These are phyloP conservation scores for Daldinia caldariorum DNA, from an alignment of 495 filamentous ascomycete species.

Conservation along the genomic window DNA sequence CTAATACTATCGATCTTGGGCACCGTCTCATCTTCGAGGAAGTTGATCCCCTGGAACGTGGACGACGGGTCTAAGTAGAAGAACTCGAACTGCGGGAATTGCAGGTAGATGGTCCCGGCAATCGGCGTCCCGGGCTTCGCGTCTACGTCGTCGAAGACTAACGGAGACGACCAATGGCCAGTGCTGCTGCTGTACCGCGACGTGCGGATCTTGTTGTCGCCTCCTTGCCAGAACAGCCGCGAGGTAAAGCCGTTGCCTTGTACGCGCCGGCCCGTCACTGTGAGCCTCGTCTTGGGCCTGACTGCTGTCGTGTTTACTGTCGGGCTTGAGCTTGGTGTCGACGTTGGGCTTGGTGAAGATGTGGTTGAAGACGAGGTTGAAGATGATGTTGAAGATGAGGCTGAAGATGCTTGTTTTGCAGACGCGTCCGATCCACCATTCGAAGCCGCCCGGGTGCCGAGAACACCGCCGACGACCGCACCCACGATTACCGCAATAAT, in stretches of 20 bases:
- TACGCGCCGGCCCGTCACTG: constrained; percentile 29
- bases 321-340: neutral
- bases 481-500: constrained; percentile 16
- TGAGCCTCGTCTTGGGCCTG: constrained; percentile 20
- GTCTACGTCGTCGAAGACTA: constrained; percentile 23
- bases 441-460: constrained; percentile 21
- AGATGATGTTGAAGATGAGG: neutral
- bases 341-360: neutral
- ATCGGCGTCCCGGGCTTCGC: constrained; percentile 33
- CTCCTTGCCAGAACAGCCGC: constrained; percentile 40
- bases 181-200: constrained; percentile 25
- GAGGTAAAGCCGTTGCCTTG: constrained; percentile 31
- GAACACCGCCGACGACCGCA: constrained; percentile 27
- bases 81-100: constrained; percentile 29
- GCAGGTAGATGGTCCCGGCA: constrained; percentile 19
- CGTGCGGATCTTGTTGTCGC: constrained; percentile 33
- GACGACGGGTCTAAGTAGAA: constrained; percentile 25
- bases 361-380: constrained; percentile 2
- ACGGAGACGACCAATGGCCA: constrained; percentile 14
- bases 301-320: constrained; percentile 33
- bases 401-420: constrained; percentile 2
- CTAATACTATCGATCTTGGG: constrained; percentile 31
- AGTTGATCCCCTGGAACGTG: constrained; percentile 32
- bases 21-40: constrained; percentile 31
- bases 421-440: neutral